Evolutionary conservation across 1,139 yeast species (phyloP).

Genomic region (Magnusiomyces sp.): DNA sequence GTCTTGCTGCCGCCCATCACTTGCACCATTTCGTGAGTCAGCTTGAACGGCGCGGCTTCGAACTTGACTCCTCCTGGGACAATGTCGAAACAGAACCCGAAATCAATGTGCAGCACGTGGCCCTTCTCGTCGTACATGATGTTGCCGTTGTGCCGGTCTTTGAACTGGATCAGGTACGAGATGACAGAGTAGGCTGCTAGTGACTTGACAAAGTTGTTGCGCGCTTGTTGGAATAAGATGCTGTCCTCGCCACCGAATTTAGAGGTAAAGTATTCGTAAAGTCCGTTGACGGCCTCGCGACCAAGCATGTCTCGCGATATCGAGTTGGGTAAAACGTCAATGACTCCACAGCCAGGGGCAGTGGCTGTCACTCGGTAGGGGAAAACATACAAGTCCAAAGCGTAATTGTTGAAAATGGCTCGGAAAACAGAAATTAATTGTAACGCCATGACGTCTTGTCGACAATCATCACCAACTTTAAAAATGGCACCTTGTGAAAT

Average conservation of each 20-base stretch:
- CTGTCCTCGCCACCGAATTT: conserved; percentile 93
- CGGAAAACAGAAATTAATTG: conserved; percentile 89
- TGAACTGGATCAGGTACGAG: conserved; percentile 84
- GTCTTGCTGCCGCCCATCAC: conserved; percentile 85
- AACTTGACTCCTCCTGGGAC: conserved; percentile 98
- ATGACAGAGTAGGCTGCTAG: conserved; percentile 94
- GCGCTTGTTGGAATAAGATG: conserved; percentile 80
- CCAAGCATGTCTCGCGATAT: conserved; percentile 98
- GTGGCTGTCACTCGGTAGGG: conserved; percentile 97
- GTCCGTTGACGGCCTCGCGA: conserved; percentile 95
- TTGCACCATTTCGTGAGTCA: conserved; percentile 91
- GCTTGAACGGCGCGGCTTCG: conserved; percentile 94
- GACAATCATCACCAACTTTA: conserved; percentile 98
- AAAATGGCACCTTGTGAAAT: conserved; percentile 92
- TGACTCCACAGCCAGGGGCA: conserved; percentile 98
- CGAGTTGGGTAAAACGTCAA: conserved; percentile 92
- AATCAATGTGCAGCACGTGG: conserved; percentile 90
- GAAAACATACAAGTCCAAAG: conserved; percentile 82
- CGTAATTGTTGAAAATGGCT: conserved; percentile 80
- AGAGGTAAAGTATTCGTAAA: conserved; percentile 83
- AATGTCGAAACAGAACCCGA: conserved; percentile 97
- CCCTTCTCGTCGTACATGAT: conserved; percentile 97
- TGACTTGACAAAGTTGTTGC: conserved; percentile 87
- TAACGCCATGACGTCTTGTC: conserved; percentile 92
- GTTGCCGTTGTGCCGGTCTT: conserved; percentile 97